Evolutionary conservation across 257 asterid genomes (phyloP).

Genomic region (Nicotiana undulata): DNA sequence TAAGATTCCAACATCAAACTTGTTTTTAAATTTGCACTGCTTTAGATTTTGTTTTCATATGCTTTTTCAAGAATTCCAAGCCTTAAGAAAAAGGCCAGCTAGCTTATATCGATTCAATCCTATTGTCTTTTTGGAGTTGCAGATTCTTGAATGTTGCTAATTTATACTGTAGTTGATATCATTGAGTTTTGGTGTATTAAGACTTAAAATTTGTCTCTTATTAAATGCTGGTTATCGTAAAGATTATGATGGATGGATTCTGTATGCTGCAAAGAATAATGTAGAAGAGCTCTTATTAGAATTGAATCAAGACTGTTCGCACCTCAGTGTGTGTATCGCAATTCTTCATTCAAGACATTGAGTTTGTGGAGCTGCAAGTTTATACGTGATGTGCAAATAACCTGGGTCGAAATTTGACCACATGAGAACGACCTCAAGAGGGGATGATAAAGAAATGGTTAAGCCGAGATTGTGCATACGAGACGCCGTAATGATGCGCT

Average conservation of each 20-base stretch:
- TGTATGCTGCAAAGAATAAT: neutral
- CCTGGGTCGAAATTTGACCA: neutral
- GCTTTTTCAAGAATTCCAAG: neutral
- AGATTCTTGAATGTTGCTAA: neutral
- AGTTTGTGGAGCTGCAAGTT: neutral
- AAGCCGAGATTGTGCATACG: no score
- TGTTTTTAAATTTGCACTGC: neutral
- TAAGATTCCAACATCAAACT: neutral
- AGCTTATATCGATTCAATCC: neutral
- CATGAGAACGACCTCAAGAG: no score
- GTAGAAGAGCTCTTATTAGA: neutral
- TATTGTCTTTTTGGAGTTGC: neutral
- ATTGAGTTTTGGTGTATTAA: neutral
- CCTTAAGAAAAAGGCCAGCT: neutral
- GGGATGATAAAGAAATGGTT: no score
- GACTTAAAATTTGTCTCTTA: neutral
- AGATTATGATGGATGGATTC: constrained; percentile 2
- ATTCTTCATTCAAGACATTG: neutral
- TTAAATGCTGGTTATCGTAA: no score
- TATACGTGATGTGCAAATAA: neutral
- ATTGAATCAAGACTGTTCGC: neutral
- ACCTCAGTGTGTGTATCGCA: neutral
- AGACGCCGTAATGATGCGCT: no score
- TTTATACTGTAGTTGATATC: neutral
- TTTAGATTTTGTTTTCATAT: neutral